Conservation (phyloP, 2,329 filamentous ascomycete species). For the Polytolypa hystricis region DNA sequence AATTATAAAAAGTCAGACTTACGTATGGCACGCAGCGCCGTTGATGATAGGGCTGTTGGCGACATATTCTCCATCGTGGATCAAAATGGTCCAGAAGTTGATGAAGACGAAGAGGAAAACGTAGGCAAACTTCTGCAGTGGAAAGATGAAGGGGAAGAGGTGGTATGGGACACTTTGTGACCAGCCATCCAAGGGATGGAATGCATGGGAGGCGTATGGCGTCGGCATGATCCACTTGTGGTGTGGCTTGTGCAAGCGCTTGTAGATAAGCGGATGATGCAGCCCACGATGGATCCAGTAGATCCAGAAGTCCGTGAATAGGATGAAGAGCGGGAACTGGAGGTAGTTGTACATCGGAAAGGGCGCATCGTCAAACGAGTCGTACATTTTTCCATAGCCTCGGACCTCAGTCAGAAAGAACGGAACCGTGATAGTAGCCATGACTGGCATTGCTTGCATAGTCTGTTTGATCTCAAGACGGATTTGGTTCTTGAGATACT, state of each 20-base stretch:
- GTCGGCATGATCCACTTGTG: conserved; percentile 99
- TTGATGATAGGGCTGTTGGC: conserved; percentile 87
- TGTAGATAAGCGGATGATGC: conserved; percentile 74
- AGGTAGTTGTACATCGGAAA: conserved; percentile 65
- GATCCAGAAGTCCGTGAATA: conserved; percentile 82
- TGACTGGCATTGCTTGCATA: conserved; percentile 63
- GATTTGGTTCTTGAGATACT: conserved; percentile 91
- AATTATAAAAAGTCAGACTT: too few relatives aligned
- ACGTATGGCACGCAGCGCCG: conserved; percentile 81
- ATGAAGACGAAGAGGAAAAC: conserved; percentile 80
- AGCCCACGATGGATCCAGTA: conserved; percentile 85
- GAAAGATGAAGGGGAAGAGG: conserved; percentile 83
- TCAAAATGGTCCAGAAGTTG: conserved; percentile 95
- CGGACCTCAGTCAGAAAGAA: conserved; percentile 75
- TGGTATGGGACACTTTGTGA: conserved; percentile 85
- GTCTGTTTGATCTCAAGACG: conserved; percentile 75
- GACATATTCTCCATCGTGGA: conserved; percentile 90
- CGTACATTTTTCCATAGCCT: conserved; percentile 80
- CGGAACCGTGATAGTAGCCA: conserved; percentile 70
- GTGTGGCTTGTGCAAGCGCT: conserved; percentile 86
- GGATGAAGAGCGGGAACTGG: conserved; percentile 79
- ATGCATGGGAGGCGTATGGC: conserved; percentile 82
- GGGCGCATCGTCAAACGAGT: conserved; percentile 62
- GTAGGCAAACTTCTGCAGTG: conserved; percentile 82
- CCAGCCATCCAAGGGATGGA: conserved; percentile 89